Evolutionary conservation across 78 protist genomes (phyloP).

Genomic region (Creolimax fragrantissima): DNA sequence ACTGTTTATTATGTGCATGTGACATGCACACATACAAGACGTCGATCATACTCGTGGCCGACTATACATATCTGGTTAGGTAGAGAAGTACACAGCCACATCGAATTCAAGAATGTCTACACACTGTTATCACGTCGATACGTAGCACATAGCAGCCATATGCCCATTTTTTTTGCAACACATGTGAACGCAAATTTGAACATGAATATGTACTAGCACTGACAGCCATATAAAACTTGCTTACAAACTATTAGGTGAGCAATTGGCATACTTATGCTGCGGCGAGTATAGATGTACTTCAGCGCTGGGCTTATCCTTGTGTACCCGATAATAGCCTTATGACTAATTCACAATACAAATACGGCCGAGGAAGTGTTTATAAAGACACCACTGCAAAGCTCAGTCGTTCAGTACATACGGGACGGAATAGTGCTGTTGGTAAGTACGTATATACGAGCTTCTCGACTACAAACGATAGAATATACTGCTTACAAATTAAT

Average conservation of each 20-base stretch:
- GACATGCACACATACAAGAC: background rate
- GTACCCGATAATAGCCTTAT: background rate
- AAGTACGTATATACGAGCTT: no score
- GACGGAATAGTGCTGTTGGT: background rate
- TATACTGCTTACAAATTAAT: no score
- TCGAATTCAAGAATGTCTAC: background rate
- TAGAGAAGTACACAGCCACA: background rate
- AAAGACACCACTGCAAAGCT: background rate
- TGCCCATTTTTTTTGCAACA: background rate
- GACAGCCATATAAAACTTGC: background rate
- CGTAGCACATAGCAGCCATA: background rate
- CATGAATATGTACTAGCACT: no score
- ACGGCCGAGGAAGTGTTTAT: background rate
- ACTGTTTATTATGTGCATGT: background rate
- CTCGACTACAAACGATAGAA: no score
- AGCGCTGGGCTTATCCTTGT: conserved; percentile 22
- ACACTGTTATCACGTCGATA: background rate
- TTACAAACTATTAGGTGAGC: background rate
- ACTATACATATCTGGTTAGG: background rate
- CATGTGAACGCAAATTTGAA: no score
- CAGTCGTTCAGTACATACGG: background rate
- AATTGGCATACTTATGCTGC: background rate
- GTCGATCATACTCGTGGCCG: background rate
- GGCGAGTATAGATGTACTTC: background rate
- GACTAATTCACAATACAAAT: background rate